Conservation (phyloP, 2,329 filamentous ascomycete genomes). For the Hymenoscyphus infarciens region DNA sequence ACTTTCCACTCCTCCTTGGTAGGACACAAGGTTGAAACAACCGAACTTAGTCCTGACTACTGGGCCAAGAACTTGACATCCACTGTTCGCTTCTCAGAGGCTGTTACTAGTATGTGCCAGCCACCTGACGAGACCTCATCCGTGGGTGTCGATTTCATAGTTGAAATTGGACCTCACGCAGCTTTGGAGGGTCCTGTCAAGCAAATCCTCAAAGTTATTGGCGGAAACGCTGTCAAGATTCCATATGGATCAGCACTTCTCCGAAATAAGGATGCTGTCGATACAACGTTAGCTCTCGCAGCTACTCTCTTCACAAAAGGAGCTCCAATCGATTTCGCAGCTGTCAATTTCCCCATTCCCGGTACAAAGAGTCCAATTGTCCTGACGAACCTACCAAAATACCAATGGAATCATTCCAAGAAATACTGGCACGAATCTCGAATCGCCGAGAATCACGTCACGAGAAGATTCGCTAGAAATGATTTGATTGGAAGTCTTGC, state of each 20-base stretch:
- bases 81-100: constrained; percentile 43
- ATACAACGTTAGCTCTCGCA: constrained; percentile 43
- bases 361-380: constrained; percentile 18
- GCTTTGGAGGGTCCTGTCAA: constrained; percentile 36
- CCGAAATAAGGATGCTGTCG: constrained; percentile 49
- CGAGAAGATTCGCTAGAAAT: constrained; percentile 42
- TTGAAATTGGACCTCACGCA: constrained; percentile 39
- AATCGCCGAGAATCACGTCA: constrained; percentile 19
- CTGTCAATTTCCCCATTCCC: constrained; percentile 44
- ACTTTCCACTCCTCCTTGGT: constrained; percentile 27
- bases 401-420: constrained; percentile 27
- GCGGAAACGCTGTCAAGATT: constrained; percentile 41
- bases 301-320: constrained; percentile 46
- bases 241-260: constrained; percentile 41
- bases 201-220: constrained; percentile 40
- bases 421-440: constrained; percentile 28
- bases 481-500: constrained; percentile 46
- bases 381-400: constrained; percentile 25
- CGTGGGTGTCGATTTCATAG: constrained; percentile 18
- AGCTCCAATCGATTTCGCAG: constrained; percentile 41
- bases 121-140: constrained; percentile 10
- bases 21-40: constrained; percentile 23
- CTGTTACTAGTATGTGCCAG: constrained; percentile 34
- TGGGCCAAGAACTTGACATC: constrained; percentile 47
- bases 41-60: constrained; percentile 38